Conservation (phyloP, 352 stramenopile species). For the Globisporangium ultimum region DNA sequence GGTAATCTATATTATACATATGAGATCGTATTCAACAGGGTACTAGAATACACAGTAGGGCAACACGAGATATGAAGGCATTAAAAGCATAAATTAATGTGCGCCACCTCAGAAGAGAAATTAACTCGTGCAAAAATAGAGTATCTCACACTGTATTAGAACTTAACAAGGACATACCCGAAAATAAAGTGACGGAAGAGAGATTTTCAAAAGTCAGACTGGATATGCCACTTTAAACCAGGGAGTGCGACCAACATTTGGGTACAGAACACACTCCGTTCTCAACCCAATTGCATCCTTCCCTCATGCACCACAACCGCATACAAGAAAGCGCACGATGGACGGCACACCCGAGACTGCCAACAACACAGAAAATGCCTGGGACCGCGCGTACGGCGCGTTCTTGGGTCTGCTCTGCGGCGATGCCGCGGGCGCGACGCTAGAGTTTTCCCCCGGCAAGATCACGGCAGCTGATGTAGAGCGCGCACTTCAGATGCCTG, state of each 20-base stretch:
- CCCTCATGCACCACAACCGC: too few species aligned
- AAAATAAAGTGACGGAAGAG: not conserved
- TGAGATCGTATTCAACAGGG: too few species aligned
- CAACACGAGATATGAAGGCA: too few species aligned
- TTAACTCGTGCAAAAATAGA: too few species aligned
- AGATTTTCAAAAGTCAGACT: not conserved
- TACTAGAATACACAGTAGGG: too few species aligned
- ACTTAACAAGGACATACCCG: not conserved
- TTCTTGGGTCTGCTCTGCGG: slow-evolving; percentile 48
- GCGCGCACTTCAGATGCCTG: slow-evolving; percentile 44
- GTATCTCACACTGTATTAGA: too few species aligned
- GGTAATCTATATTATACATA: too few species aligned
- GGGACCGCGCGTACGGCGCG: slow-evolving; percentile 35
- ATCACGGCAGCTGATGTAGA: slow-evolving; percentile 26
- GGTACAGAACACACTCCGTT: not conserved
- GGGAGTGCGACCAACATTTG: not conserved
- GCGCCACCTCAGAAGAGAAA: too few species aligned
- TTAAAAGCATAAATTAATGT: too few species aligned
- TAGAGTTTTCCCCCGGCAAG: slow-evolving; percentile 35
- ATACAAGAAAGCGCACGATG: not conserved
- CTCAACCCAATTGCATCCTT: not conserved
- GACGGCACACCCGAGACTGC: not conserved
- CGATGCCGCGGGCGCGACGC: slow-evolving; percentile 46
- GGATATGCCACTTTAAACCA: not conserved
- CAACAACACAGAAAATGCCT: not conserved